Percentiles rank a stretch among this genome's conserved stretches.
phyloP scores from a whole-genome alignment of 305 asterid species.

The Fraxinus albicans region DNA sequence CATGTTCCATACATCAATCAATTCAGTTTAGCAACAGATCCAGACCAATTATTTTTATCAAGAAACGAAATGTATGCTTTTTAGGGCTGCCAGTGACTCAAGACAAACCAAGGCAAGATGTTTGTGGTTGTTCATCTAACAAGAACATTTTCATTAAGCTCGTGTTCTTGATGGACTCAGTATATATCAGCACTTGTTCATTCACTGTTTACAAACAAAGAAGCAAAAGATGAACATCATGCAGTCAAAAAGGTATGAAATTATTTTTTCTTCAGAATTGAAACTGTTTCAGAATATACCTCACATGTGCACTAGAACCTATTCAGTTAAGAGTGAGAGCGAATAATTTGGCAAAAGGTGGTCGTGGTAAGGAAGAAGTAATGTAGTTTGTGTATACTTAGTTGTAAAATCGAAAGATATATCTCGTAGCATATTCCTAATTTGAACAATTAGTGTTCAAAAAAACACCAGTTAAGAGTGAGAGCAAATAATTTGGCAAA shows the following conservation, averaged over 20 bases:
- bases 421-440: neutral
- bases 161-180: neutral
- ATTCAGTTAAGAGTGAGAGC: neutral
- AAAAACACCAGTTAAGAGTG: slow-evolving; percentile 9
- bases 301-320: neutral
- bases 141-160: neutral
- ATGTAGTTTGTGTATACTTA: neutral
- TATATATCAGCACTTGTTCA: neutral
- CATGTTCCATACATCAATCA: neutral
- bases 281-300: neutral
- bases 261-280: neutral
- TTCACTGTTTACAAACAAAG: neutral
- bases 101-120: neutral
- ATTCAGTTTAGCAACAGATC: neutral
- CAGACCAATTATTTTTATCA: neutral
- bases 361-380: neutral
- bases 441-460: neutral
- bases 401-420: neutral
- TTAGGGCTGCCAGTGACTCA: neutral
- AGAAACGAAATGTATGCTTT: neutral
- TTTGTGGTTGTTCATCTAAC: neutral
- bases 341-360: neutral
- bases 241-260: neutral
- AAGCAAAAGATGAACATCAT: neutral
- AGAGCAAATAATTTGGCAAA: neutral